Evolutionary conservation across 208 protist species (phyloP), one percentile per base, ranked within the genome.

Genomic region (Leishmania aethiopica): DNA sequence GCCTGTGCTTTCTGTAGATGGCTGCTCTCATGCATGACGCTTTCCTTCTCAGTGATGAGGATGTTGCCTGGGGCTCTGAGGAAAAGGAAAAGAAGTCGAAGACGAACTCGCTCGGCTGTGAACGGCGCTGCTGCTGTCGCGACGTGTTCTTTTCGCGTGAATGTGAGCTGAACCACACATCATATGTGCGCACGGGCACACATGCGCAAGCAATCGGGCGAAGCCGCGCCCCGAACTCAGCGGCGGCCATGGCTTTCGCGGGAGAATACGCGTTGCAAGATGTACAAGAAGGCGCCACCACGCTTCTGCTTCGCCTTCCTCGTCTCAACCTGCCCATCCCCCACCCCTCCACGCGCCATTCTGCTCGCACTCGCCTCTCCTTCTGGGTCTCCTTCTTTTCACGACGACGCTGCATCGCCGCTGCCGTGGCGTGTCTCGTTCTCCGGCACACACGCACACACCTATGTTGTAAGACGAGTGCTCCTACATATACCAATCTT

Each of bases 351-450:
- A 60, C 15, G 2, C 62, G 17, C 28, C 62, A 42, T 32, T 40
- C 40, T 40, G 28, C 76, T 55, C 13, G 28, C 76, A 67, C 57
- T 59, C 76, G 19, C 60, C 57, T 55, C 62, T 71, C 70, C 62
- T 57, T 37, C n/a, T 71, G 35, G 32, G 55, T 28, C 19, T 10
- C 55, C 55, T 60, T 19, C 7, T 60, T 60, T 28, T 28, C 55
- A 60, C 55, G 6, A n/a, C 55, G 17, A 60, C 22, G 22, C 55
- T 60, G 55, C 22, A n/a, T 45, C 37, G 0, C 51, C 57, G 53
- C 69, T 79, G 19, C 28, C 7, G 19, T 6, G 22, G 6, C 42
- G 7, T 25, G 2, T 73, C 40, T n/a, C 35, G 13, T 25, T 32
- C 42, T 47, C 42, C 15, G 32, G 22, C 62, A 69, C 40, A 42